phyloP scores from a whole-genome alignment of 1,284 basidiomycete species.

The Trametes polyzona region DNA sequence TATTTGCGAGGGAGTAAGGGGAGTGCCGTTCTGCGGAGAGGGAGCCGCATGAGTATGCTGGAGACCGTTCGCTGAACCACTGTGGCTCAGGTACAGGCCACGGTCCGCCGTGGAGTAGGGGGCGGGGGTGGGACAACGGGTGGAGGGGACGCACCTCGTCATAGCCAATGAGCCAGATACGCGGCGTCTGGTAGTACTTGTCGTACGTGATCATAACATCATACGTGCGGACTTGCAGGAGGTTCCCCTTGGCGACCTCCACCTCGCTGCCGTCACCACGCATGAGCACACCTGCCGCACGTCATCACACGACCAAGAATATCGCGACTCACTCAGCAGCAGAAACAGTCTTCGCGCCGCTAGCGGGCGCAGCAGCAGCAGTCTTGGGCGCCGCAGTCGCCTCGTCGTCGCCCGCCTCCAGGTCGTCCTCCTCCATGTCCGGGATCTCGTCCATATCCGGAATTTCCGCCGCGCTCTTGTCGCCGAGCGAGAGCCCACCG shows the following conservation, averaged over 20 bases:
- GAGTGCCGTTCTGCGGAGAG: conserved; percentile 73
- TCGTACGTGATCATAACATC: conserved; percentile 99
- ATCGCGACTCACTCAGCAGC: conserved; percentile 32
- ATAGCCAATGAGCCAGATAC: conserved; percentile 94
- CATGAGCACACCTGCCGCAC: neutral
- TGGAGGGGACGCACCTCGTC: conserved; percentile 71
- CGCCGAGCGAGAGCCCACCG: conserved; percentile 64
- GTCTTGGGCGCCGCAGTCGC: conserved; percentile 75
- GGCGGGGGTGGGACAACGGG: neutral
- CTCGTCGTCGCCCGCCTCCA: conserved; percentile 66
- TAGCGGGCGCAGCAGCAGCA: conserved; percentile 34
- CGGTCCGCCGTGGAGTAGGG: neutral
- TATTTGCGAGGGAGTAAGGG: conserved; percentile 87
- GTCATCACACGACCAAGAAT: neutral
- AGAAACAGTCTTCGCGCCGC: conserved; percentile 29
- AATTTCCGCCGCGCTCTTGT: conserved; percentile 50
- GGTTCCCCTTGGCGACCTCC: conserved; percentile 75
- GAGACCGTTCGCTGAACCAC: neutral
- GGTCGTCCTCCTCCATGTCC: conserved; percentile 43
- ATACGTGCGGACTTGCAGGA: conserved; percentile 96
- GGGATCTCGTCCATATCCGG: conserved; percentile 46
- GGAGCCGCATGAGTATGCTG: neutral
- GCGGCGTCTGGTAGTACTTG: conserved; percentile 97
- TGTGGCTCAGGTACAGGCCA: neutral
- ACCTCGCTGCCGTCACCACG: conserved; percentile 46